Base-by-base conservation (phyloP, 1,284 basidiomycete genomes). In the Pyrrhoderma lamaoense region DNA sequence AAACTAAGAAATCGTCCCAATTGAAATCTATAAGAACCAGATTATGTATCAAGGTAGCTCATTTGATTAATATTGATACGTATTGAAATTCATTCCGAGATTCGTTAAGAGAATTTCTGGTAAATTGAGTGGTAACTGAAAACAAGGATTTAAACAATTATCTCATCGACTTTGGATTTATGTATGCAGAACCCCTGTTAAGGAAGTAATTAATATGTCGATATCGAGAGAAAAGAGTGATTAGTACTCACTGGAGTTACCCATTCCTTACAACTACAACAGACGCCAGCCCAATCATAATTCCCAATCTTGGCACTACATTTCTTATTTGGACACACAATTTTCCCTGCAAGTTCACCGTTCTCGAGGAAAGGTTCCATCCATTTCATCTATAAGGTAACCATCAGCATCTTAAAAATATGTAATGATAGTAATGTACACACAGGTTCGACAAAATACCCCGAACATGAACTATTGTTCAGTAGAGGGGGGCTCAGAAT, bases 251-350 rank as follows among this genome's bases (percentile, higher is more conserved):
- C 90, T 22, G 92, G 92, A 4, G 83, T 84, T 27, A 94, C 88
- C 92, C 92, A 94, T 61, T 85, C 81, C 61, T 84, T 86, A 63
- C 93, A 97, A 19, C 88, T 88, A 65, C 93, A 97, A 63, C 87
- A 82, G 43, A 91, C 83, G 0, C 95, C 95, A 2, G 94, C 92
- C 95, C 95, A 99, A 66, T 96, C 93, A 64, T 86, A 99, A 63
- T 88, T 95, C 3, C 95, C 95, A 21, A 99, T 76, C 70, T 99
- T 99, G 16, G 79, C 82, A 0, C 77, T 77, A 61, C 95, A 99
- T 64, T 89, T 92, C 59, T 80, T 76, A 64, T 93, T 94, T 1
- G 95, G 95, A 62, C 95, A 99, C 0, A 80, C 60, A 53, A 99
- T 87, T 72, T 93, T 94, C 3, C 95, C 95, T 0, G 82, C 77